Evolutionary conservation across 2,329 filamentous ascomycete genomes (phyloP).

Genomic region (Parascedosporium putredinis): DNA sequence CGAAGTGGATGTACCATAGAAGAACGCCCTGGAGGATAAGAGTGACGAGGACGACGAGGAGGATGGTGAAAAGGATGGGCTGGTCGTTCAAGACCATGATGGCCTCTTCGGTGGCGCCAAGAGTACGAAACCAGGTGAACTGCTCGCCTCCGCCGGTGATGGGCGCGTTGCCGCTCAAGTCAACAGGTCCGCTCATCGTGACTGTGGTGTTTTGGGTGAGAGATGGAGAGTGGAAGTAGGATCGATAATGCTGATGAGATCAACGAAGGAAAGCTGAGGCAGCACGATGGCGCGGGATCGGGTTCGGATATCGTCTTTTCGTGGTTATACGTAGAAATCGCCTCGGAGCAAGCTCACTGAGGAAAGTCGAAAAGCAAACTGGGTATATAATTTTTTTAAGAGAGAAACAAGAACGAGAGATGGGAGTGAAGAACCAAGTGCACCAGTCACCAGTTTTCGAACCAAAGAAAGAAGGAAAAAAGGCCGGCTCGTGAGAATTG

Average conservation of each 20-base stretch:
- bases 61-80: constrained; percentile 46
- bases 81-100: constrained; percentile 52
- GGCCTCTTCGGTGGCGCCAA: constrained; percentile 48
- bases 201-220: too few species aligned
- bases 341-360: too few species aligned
- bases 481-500: constrained; percentile 9
- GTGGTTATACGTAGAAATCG: too few species aligned
- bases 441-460: constrained; percentile 8
- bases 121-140: constrained; percentile 45
- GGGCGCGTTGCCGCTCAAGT: too few species aligned
- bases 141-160: constrained; percentile 46
- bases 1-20: constrained; percentile 48
- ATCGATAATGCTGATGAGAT: too few species aligned
- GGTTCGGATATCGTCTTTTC: too few species aligned
- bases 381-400: too few species aligned
- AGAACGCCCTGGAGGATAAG: constrained; percentile 35
- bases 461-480: constrained; percentile 12
- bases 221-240: too few species aligned
- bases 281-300: too few species aligned
- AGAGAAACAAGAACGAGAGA: constrained; percentile 11
- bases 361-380: too few species aligned
- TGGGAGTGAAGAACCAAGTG: constrained; percentile 9
- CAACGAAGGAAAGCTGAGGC: too few species aligned
- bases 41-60: constrained; percentile 42
- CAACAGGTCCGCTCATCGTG: constrained; percentile 34